Evolutionary conservation across 1,284 basidiomycete species (phyloP).

Genomic region (Anthracocystis panici-leucophaei): DNA sequence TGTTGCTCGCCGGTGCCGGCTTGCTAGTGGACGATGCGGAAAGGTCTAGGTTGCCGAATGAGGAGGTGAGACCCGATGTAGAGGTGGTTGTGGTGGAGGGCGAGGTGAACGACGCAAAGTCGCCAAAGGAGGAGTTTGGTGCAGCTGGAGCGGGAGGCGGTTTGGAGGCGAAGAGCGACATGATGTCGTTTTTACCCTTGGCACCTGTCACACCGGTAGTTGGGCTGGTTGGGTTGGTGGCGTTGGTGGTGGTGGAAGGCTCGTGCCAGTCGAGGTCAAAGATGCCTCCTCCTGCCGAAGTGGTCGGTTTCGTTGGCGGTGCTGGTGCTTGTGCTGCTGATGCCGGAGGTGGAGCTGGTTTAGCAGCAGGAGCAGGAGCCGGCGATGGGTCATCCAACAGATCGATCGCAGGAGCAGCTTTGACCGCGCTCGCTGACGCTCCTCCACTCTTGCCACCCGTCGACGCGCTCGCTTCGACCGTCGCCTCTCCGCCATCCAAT

Average conservation of each 20-base stretch:
- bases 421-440: neutral
- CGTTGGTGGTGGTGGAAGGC: constrained; percentile 52
- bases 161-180: constrained; percentile 77
- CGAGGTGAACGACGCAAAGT: constrained; percentile 32
- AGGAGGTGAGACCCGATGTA: constrained; percentile 8
- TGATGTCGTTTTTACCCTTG: constrained; percentile 80
- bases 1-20: neutral
- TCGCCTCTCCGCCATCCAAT: constrained; percentile 75
- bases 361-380: constrained; percentile 12
- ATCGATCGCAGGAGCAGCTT: constrained; percentile 21
- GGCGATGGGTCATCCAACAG: constrained; percentile 39
- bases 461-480: constrained; percentile 1
- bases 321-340: constrained; percentile 12
- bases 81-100: neutral
- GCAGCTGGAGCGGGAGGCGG: constrained; percentile 10
- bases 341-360: constrained; percentile 10
- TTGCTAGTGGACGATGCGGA: constrained; percentile 2
- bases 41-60: constrained; percentile 35
- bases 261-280: constrained; percentile 84
- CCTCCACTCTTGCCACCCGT: neutral
- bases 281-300: constrained; percentile 75
- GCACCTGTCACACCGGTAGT: constrained; percentile 71
- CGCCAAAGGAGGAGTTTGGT: constrained; percentile 22
- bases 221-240: constrained; percentile 71
- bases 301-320: constrained; percentile 63